These are phyloP conservation scores for Colletotrichum magnum DNA, from an alignment of 2,329 filamentous ascomycete species.

Conservation along the genomic window DNA sequence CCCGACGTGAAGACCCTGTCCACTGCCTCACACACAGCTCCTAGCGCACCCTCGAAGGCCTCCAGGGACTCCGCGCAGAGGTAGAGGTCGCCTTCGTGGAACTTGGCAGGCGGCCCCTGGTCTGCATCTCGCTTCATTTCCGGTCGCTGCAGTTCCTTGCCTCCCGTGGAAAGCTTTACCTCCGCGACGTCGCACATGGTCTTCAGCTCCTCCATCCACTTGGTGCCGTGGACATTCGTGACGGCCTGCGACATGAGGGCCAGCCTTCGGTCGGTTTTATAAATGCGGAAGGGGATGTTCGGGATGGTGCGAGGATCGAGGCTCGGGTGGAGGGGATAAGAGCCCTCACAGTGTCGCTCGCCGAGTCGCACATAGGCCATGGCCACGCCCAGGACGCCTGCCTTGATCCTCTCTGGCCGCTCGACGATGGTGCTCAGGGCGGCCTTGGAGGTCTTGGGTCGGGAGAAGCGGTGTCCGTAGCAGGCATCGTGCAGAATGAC, in stretches of 20 bases:
- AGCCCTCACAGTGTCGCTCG: constrained; percentile 80
- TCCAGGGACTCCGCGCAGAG: constrained; percentile 87
- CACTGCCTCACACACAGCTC: constrained; percentile 93
- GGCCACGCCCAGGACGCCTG: constrained; percentile 84
- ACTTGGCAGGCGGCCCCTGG: constrained; percentile 61
- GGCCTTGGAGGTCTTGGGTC: constrained; percentile 81
- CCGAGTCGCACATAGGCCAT: constrained; percentile 93
- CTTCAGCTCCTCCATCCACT: constrained; percentile 95
- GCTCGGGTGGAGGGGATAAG: constrained; percentile 76
- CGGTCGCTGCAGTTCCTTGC: constrained; percentile 82
- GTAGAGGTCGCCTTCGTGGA: constrained; percentile 94
- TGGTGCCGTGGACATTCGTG: constrained; percentile 89
- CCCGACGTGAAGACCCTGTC: constrained; percentile 82
- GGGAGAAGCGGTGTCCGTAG: constrained; percentile 92
- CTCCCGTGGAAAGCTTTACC: constrained; percentile 80
- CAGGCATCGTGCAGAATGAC: constrained; percentile 94
- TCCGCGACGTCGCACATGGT: constrained; percentile 87
- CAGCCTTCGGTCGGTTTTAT: constrained; percentile 81
- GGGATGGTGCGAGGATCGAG: constrained; percentile 68
- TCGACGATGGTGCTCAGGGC: constrained; percentile 89
- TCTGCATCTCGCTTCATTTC: constrained; percentile 69
- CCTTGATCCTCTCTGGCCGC: constrained; percentile 90
- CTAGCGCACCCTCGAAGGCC: constrained; percentile 91
- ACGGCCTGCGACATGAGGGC: constrained; percentile 82
- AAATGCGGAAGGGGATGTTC: constrained; percentile 84